Evolutionary conservation across 1,284 basidiomycete genomes (phyloP).

Genomic region (Puccinia triticina): DNA sequence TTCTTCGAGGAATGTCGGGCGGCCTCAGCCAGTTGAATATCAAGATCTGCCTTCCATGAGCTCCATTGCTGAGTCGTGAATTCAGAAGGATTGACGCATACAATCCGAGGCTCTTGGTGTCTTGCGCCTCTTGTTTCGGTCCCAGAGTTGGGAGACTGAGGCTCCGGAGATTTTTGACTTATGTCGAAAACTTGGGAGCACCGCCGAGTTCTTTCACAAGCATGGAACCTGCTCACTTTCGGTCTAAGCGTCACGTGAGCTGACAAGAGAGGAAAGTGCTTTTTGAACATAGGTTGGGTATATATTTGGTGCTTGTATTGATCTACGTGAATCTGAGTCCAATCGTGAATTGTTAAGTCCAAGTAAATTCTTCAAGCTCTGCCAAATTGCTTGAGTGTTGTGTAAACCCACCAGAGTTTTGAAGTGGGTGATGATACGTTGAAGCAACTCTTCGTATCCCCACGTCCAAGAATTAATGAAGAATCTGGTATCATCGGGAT

Average conservation of each 20-base stretch:
- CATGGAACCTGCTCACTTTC: conserved; percentile 23
- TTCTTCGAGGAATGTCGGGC: background rate
- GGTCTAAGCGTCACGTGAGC: conserved; percentile 6
- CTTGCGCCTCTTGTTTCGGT: background rate
- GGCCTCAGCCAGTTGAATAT: background rate
- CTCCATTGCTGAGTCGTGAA: conserved; percentile 17
- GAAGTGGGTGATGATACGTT: conserved; percentile 24
- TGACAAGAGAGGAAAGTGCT: conserved; percentile 16
- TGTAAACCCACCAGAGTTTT: background rate
- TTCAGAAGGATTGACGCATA: conserved; percentile 31
- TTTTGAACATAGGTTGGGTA: background rate
- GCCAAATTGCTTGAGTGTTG: background rate
- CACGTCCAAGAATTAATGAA: conserved; percentile 92
- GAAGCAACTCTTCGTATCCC: conserved; percentile 65
- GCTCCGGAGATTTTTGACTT: background rate
- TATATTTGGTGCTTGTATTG: conserved; percentile 29
- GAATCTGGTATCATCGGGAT: conserved; percentile 72
- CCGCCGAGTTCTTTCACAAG: conserved; percentile 35
- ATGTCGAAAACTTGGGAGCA: conserved; percentile 4
- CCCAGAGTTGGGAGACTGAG: background rate
- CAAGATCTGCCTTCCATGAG: background rate
- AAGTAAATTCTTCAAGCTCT: background rate
- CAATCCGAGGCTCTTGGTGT: background rate
- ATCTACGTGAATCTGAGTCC: conserved; percentile 43
- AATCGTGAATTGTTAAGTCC: background rate